A percentile compares a stretch with the other conserved stretches of the same genome.
Conservation (phyloP, 1,284 basidiomycete genomes). For the Cystobasidium slooffiae region DNA sequence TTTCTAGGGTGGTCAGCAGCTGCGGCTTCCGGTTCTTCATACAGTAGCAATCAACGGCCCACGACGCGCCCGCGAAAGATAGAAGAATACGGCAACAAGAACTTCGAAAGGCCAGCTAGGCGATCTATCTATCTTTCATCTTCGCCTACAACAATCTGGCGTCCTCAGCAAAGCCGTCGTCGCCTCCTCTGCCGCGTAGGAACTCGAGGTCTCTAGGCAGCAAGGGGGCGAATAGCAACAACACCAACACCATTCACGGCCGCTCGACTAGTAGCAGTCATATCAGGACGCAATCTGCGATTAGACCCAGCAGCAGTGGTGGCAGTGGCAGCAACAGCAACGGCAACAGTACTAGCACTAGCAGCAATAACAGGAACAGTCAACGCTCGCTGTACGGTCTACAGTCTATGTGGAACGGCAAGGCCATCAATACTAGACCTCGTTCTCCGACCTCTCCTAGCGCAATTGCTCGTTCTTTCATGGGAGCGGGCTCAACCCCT, state of each 20-base stretch:
- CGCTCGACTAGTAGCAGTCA: conserved; percentile 5
- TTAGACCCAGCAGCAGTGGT: background rate
- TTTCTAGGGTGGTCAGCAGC: too few species aligned
- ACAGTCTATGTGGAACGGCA: conserved; percentile 2
- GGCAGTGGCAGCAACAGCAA: background rate
- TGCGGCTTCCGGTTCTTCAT: too few species aligned
- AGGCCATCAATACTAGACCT: background rate
- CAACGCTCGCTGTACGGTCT: conserved; percentile 2
- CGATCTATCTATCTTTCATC: too few species aligned
- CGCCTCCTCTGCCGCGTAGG: conserved; percentile 22
- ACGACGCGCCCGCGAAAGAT: too few species aligned
- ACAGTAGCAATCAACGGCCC: too few species aligned
- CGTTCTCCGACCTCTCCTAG: background rate
- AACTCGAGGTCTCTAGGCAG: conserved; percentile 5
- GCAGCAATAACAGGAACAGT: background rate
- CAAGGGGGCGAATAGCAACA: conserved; percentile 23
- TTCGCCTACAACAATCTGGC: background rate
- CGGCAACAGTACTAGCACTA: background rate
- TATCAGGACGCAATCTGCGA: background rate
- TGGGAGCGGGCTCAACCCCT: conserved; percentile 6
- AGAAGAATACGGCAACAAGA: background rate
- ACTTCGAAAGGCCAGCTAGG: background rate
- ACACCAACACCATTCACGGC: conserved; percentile 4
- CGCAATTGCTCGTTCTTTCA: background rate
- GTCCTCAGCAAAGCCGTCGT: conserved; percentile 6